Evolutionary conservation across 306 rosid species (phyloP), one percentile per base, ranked within the genome.

Genomic region (Quercus cerris): DNA sequence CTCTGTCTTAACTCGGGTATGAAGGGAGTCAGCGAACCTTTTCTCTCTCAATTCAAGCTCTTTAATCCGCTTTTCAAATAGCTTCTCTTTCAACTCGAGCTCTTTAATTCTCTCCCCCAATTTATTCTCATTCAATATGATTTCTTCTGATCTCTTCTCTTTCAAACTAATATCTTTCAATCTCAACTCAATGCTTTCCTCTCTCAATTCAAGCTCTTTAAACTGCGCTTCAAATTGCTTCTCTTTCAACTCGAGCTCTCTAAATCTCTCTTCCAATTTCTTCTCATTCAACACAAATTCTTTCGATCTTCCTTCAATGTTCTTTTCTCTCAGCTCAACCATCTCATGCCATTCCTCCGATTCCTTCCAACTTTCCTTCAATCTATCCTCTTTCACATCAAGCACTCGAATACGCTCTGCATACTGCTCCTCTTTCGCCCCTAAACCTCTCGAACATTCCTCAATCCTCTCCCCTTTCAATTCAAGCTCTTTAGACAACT

Each of bases 401-500:
- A 80, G 25, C 66, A 82, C 85, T 54, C 28, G 2, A 56, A 22
- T 64, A 4, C 70, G 55, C 17, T 82, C 87, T 23, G 76, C 77
- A 11, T 23, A 14, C 14, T 38, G 11, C 46, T 38, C 46, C 0
- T 38, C 11, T 38, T 38, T 38, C 46, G 11, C 3, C 46, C 46
- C 46, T 38, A 38, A 38, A 38, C 46, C 46, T 8, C 46, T 38
- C 11, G 46, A 38, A 38, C 46, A 2, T 38, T 38, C 46, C 46
- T 38, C 46, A 7, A 38, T 38, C 46, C 46, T 38, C 46, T 38
- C 46, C 46, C 11, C 68, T 64, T 3, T 57, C 54, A n/a, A 88
- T 71, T 6, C 85, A 75, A 86, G 87, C 77, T 86, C 84, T 78
- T 54, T 71, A 70, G 84, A 56, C 13, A 46, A 55, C 82, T 67